Evolutionary conservation across 1,284 basidiomycete genomes (phyloP).

Genomic region (Ceratobasidium sp.): DNA sequence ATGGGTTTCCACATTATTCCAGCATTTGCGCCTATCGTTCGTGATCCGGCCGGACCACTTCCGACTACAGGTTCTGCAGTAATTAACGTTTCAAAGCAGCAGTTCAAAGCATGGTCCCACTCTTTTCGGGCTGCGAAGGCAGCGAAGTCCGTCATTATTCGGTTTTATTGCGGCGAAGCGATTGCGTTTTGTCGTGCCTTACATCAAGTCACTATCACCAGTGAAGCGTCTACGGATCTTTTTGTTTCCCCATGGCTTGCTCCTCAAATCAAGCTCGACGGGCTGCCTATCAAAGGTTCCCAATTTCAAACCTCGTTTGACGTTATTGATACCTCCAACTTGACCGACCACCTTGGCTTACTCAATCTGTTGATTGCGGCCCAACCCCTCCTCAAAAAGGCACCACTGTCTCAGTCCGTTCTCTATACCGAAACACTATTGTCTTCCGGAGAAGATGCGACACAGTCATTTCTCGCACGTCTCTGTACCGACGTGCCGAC

Average conservation of each 20-base stretch:
- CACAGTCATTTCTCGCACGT: background rate
- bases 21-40: background rate
- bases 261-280: background rate
- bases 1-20: slow-evolving; percentile 20
- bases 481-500: slow-evolving; percentile 12
- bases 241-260: slow-evolving; percentile 4
- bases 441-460: background rate
- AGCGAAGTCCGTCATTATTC: background rate
- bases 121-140: background rate
- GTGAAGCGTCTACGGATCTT: background rate
- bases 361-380: slow-evolving; percentile 8
- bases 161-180: slow-evolving; percentile 17
- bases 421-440: slow-evolving; percentile 6
- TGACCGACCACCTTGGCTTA: slow-evolving; percentile 17
- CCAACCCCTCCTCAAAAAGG: slow-evolving; percentile 11
- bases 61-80: background rate
- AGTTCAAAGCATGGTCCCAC: background rate
- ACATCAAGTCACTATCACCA: background rate
- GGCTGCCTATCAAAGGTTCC: background rate
- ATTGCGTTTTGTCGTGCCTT: slow-evolving; percentile 12
- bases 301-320: slow-evolving; percentile 1
- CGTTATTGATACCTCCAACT: slow-evolving; percentile 29
- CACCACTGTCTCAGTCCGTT: slow-evolving; percentile 4
- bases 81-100: background rate
- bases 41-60: background rate